Evolutionary conservation across 768 basidiomycete species (phyloP).

Genomic region (Naganishia onofrii): DNA sequence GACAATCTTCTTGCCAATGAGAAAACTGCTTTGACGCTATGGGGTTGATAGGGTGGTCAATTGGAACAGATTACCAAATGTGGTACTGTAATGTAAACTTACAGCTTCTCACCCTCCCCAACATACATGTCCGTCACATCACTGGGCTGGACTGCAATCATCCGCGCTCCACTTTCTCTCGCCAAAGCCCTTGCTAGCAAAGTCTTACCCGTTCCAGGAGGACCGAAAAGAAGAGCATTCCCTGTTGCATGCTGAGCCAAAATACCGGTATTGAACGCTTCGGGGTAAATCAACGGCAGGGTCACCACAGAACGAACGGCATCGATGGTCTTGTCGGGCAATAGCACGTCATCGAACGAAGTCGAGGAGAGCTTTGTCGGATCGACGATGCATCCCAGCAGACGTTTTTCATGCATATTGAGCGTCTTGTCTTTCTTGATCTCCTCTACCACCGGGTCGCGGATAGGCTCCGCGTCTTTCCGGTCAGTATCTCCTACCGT

Average conservation of each 20-base stretch:
- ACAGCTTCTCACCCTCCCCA: slow-evolving; percentile 50
- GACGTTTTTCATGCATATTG: slow-evolving; percentile 73
- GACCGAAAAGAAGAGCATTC: slow-evolving; percentile 70
- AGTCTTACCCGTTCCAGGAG: slow-evolving; percentile 78
- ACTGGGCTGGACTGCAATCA: slow-evolving; percentile 81
- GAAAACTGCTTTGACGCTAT: slow-evolving; percentile 75
- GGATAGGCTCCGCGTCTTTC: slow-evolving; percentile 44
- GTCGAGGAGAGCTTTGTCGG: slow-evolving; percentile 62
- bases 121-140: slow-evolving; percentile 85
- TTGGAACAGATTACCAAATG: background rate
- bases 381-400: slow-evolving; percentile 84
- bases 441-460: slow-evolving; percentile 72
- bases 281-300: slow-evolving; percentile 77
- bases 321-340: slow-evolving; percentile 84
- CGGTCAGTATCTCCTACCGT: background rate
- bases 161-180: slow-evolving; percentile 87
- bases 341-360: slow-evolving; percentile 80
- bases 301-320: slow-evolving; percentile 88
- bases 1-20: slow-evolving; percentile 77
- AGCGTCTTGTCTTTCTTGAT: slow-evolving; percentile 73
- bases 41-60: background rate
- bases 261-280: slow-evolving; percentile 82
- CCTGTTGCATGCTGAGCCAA: slow-evolving; percentile 87
- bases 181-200: slow-evolving; percentile 84
- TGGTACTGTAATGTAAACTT: slow-evolving; percentile 30